Evolutionary conservation across 306 rosid genomes (phyloP).

Genomic region (Phaseolus lunatus): DNA sequence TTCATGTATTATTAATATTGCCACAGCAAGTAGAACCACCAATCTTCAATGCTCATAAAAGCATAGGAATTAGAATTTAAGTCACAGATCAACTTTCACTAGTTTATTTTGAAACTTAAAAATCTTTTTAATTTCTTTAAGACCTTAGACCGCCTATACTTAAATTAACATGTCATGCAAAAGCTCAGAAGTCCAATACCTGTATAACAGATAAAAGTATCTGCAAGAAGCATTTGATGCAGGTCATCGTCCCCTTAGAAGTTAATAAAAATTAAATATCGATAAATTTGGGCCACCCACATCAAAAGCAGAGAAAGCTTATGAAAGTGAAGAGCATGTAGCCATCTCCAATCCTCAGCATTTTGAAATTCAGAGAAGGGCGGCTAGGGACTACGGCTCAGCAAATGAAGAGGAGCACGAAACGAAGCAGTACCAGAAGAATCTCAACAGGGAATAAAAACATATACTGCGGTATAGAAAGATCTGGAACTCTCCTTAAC

Average conservation of each 20-base stretch:
- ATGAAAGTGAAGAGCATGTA: slow-evolving; percentile 58
- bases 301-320: slow-evolving; percentile 60
- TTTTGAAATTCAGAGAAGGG: slow-evolving; percentile 70
- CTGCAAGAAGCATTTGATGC: slow-evolving; percentile 53
- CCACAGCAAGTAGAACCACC: too few species aligned
- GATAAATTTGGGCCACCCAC: slow-evolving; percentile 56
- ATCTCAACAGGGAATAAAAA: slow-evolving; percentile 66
- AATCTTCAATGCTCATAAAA: too few species aligned
- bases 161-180: too few species aligned
- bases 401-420: slow-evolving; percentile 58
- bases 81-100: too few species aligned
- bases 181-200: neutral
- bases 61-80: too few species aligned
- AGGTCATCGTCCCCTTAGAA: neutral
- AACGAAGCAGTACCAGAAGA: slow-evolving; percentile 81
- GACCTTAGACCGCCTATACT: too few species aligned
- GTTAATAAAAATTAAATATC: slow-evolving; percentile 45
- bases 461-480: slow-evolving; percentile 59
- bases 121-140: too few species aligned
- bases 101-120: too few species aligned
- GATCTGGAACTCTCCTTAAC: slow-evolving; percentile 53
- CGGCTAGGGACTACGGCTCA: slow-evolving; percentile 59
- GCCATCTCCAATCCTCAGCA: slow-evolving; percentile 70
- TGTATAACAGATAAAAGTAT: slow-evolving; percentile 39
- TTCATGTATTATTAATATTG: too few species aligned